Evolutionary conservation across 2,329 filamentous ascomycete species (phyloP), one percentile per base, ranked within the genome.

Genomic region (Botrytis squamosa): DNA sequence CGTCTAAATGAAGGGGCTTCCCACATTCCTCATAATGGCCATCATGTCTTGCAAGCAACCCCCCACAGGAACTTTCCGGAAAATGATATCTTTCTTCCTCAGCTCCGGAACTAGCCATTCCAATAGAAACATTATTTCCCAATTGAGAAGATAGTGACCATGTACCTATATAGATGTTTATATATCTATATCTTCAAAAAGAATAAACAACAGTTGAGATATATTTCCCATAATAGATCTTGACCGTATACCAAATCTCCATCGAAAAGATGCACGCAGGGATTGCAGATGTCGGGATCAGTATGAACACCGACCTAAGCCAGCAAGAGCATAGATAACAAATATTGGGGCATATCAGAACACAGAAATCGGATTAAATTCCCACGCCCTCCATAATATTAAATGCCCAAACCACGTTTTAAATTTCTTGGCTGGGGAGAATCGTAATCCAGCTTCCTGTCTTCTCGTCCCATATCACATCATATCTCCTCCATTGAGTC

Each of bases 181-280:
- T 38, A 40, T 29, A 29, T 40, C 29, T 18, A 42, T 42, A 63
- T 46, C n/a, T 46, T 46, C 14, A 46, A 46, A 64, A 44, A 18
- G 25, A 44, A 29, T 1, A 40, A 38, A 5, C 10, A 62, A 62
- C 20, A n/a, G 33, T 62, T 62, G 33, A 20, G 10, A 59, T 59
- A 59, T 40, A 62, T 5, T 42, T 42, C 25, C 60, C 16, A 29
- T 29, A 4, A 40, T 62, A 62, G 59, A 60, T 7, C 14, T 25
- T 60, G 57, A 12, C 8, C 12, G 18, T 4, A 20, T 20, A 2
- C 16, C 7, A 36, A 20, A 33, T 66, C 20, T 49, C 29, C 42
- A 49, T 52, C 36, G 12, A n/a, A 65, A 65, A 67, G 64, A 67
- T 67, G 44, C 36, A 67, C 64, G 33, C 64, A 52, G 33, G 44